Evolutionary conservation across 208 protist species (phyloP).

Genomic region (Leishmania amazonensis): DNA sequence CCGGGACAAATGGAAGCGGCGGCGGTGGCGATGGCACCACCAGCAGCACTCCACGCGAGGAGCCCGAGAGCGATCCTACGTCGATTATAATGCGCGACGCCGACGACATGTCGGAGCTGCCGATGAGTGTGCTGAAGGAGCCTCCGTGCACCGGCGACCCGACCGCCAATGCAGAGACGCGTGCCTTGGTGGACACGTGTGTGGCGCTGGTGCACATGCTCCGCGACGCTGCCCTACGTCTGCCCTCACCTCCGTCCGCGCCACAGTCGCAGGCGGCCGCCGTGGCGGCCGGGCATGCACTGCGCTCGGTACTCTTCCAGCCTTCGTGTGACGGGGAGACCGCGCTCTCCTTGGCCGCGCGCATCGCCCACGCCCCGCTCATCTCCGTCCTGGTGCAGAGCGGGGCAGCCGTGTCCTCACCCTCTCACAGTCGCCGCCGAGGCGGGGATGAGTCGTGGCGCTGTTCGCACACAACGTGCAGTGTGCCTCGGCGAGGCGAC

Average conservation of each 20-base stretch:
- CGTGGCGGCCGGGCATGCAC: background rate
- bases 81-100: background rate
- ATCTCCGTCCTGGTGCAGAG: constrained; percentile 35
- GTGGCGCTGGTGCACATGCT: constrained; percentile 22
- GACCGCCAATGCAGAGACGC: constrained; percentile 31
- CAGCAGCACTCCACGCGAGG: background rate
- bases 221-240: background rate
- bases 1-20: background rate
- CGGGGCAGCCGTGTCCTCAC: constrained; percentile 2
- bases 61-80: background rate
- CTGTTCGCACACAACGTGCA: background rate
- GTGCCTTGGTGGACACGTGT: constrained; percentile 27
- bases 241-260: background rate
- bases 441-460: background rate
- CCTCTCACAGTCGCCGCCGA: background rate
- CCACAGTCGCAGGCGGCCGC: background rate
- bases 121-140: constrained; percentile 3
- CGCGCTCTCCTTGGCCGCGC: constrained; percentile 61
- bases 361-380: constrained; percentile 53
- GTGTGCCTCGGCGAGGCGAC: background rate
- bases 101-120: background rate
- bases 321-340: constrained; percentile 52
- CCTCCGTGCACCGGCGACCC: constrained; percentile 31
- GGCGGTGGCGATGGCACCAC: background rate
- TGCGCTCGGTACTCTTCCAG: constrained; percentile 33